phyloP scores from a whole-genome alignment of 2,329 filamentous ascomycete genomes.

The Monilinia fructigena region DNA sequence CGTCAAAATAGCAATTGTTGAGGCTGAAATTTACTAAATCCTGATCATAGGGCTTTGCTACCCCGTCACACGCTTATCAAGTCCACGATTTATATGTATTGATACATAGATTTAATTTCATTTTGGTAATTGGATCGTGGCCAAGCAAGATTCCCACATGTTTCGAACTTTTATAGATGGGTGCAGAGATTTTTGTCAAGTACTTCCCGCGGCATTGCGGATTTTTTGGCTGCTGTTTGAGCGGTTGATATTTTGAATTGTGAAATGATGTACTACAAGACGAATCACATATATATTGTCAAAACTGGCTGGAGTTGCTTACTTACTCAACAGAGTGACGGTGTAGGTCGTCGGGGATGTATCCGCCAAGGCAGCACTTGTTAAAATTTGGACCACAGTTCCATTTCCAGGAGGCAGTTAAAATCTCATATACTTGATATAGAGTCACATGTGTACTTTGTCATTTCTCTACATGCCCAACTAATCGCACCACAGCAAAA shows the following conservation, averaged over 20 bases:
- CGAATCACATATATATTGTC: neutral
- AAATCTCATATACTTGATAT: neutral
- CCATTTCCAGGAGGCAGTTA: neutral
- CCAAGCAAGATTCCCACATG: neutral
- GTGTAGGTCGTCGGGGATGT: neutral
- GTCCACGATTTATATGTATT: neutral
- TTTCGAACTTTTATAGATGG: neutral
- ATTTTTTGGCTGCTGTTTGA: neutral
- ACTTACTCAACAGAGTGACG: neutral
- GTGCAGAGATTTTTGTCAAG: neutral
- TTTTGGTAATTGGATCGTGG: conserved; percentile 2
- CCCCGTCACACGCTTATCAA: neutral
- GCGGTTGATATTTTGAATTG: neutral
- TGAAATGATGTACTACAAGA: neutral
- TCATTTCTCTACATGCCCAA: neutral
- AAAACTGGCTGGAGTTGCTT: neutral
- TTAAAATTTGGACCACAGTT: neutral
- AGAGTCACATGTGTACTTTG: neutral
- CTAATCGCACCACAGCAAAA: neutral
- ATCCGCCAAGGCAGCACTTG: neutral
- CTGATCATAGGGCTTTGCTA: neutral
- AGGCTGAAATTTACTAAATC: neutral
- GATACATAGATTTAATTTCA: neutral
- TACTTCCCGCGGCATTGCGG: neutral
- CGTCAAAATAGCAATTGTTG: neutral